Base-by-base conservation (phyloP, 768 basidiomycete species). In the Lentinula boryana region DNA sequence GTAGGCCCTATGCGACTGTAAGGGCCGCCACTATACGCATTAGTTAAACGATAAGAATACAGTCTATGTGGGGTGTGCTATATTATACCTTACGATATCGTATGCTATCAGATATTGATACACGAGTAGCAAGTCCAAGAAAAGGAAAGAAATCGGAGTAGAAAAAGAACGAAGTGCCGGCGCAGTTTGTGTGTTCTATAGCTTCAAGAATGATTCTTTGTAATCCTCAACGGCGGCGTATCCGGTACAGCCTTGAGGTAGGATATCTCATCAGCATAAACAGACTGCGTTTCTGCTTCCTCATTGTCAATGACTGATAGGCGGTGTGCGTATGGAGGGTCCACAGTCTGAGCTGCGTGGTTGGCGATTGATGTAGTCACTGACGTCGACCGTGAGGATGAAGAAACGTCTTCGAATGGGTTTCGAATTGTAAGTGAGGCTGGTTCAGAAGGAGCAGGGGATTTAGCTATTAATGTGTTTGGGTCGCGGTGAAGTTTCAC, bases 251-350 rank as follows among this genome's bases (percentile, higher is more conserved):
- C 36, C 35, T 5, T 5, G 9, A 48, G 8, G 9, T 40, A 6
- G 4, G 31, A 7, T 23, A 57, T 18, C 32, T 57, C 56, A 57
- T 57, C 56, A 27, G 56, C 41, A 8, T 46, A 32, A 15, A 57
- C 18, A 57, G 56, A 57, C 56, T 57, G 27, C 56, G 31, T 46
- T 15, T 57, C 56, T 5, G 38, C 41, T 12, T 57, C 56, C 44
- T 54, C 53, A 23, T 54, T 54, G 18, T 54, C 33, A 54, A 54
- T 57, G 3, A 57, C 41, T 12, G 41, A 35, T 13, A 57, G 41
- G 4, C 40, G 40, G 46, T 46, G 56, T 44, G 53, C 56, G 8
- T 32, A 57, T 2, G 40, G 41, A 31, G 56, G 23, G 6, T 32
- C 40, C 21, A 31, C 56, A 6, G 21, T 15, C 38, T 57, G 31